Conservation (phyloP, 306 rosid genomes). For the Albizia julibrissin region DNA sequence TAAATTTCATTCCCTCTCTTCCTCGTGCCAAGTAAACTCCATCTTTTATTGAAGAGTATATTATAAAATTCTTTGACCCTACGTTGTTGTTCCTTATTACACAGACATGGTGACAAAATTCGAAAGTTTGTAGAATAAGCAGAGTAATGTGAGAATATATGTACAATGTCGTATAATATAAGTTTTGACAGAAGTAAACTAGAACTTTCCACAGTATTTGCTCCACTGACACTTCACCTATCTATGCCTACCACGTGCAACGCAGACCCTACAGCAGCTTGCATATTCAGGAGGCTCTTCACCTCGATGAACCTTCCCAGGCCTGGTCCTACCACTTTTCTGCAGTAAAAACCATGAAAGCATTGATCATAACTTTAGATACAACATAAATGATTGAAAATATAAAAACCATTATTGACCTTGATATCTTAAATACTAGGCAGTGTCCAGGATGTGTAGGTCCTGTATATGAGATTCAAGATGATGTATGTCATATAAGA, state of each 20-base stretch:
- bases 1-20: too few species aligned
- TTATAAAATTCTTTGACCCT: too few species aligned
- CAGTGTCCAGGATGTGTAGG: not conserved
- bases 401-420: not conserved
- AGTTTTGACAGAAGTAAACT: slow-evolving; percentile 29
- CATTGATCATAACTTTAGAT: not conserved
- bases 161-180: slow-evolving; percentile 32
- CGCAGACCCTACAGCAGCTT: slow-evolving; percentile 47
- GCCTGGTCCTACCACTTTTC: slow-evolving; percentile 32
- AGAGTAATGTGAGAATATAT: slow-evolving; percentile 25
- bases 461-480: not conserved
- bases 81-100: too few species aligned
- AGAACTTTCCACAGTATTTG: slow-evolving; percentile 30
- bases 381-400: not conserved
- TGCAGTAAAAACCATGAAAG: slow-evolving; percentile 33
- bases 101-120: too few species aligned
- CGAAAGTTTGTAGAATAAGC: not conserved
- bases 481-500: not conserved
- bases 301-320: slow-evolving; percentile 34
- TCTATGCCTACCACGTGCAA: slow-evolving; percentile 27
- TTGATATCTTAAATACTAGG: not conserved
- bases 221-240: slow-evolving; percentile 32
- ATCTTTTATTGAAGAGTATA: too few species aligned
- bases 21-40: too few species aligned
- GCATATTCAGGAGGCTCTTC: slow-evolving; percentile 55